Percentiles rank a stretch among this genome's conserved stretches.
Evolutionary conservation across 352 stramenopile species (phyloP).

Genomic region (Pythium guiyangense): DNA sequence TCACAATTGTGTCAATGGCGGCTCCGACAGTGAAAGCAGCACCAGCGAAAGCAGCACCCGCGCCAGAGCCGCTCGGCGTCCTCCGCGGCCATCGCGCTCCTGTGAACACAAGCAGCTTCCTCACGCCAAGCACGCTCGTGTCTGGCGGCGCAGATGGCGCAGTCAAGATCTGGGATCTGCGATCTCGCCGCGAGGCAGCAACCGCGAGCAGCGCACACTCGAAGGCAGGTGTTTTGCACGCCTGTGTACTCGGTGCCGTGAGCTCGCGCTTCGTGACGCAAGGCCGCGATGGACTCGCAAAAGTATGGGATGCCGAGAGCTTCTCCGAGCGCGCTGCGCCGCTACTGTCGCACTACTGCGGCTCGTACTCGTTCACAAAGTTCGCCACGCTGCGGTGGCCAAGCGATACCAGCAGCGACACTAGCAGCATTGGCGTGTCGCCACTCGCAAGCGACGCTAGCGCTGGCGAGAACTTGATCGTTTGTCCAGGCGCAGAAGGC

Average conservation of each 20-base stretch:
- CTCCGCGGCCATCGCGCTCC: slow-evolving; percentile 60
- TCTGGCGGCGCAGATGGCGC: slow-evolving; percentile 58
- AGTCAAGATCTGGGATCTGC: slow-evolving; percentile 75
- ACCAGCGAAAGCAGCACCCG: background rate
- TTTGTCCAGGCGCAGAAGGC: slow-evolving; percentile 44
- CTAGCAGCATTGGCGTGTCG: too few relatives aligned
- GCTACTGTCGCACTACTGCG: slow-evolving; percentile 45
- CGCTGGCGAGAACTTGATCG: slow-evolving; percentile 23
- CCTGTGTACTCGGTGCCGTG: slow-evolving; percentile 8
- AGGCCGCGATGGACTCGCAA: slow-evolving; percentile 68
- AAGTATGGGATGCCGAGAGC: slow-evolving; percentile 46
- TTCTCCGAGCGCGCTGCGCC: slow-evolving; percentile 21
- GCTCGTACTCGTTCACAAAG: slow-evolving; percentile 67
- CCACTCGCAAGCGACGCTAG: background rate
- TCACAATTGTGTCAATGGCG: too few relatives aligned
- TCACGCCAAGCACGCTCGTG: slow-evolving; percentile 27
- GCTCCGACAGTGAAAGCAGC: too few relatives aligned
- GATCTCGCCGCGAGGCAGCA: slow-evolving; percentile 41
- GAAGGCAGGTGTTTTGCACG: slow-evolving; percentile 69
- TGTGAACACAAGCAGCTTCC: slow-evolving; percentile 59
- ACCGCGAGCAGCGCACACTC: slow-evolving; percentile 41
- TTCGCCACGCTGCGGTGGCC: slow-evolving; percentile 41
- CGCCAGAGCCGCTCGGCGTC: slow-evolving; percentile 49
- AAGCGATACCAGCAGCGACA: background rate
- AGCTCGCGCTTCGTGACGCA: slow-evolving; percentile 49